Percentiles rank a stretch among this genome's conserved stretches.
phyloP scores from a whole-genome alignment of 2,329 filamentous ascomycete species.

The Fusarium coicis region DNA sequence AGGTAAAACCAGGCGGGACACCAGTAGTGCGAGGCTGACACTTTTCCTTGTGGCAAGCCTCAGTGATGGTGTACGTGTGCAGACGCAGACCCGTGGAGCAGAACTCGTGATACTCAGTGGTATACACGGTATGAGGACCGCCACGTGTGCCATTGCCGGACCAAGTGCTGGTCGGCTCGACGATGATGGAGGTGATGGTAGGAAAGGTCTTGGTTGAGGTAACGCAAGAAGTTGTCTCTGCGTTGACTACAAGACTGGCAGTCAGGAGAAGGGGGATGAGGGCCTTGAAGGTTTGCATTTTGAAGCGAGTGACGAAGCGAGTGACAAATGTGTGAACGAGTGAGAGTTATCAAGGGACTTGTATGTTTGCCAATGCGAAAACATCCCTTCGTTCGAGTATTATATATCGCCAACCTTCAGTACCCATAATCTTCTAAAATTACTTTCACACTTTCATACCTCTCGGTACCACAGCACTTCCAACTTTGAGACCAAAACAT shows the following conservation, averaged over 20 bases:
- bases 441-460: not conserved
- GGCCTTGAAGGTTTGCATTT: not conserved
- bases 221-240: not conserved
- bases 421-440: rapidly evolving
- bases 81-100: not conserved
- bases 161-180: not conserved
- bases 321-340: not conserved
- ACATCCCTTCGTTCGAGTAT: not conserved
- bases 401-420: not conserved
- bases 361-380: rapidly evolving
- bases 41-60: not conserved
- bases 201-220: not conserved
- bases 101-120: not conserved
- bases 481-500: not conserved
- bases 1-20: not conserved
- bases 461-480: rapidly evolving
- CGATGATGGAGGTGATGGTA: not conserved
- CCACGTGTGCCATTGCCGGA: not conserved
- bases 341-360: not conserved
- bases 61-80: not conserved
- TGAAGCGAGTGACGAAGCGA: not conserved
- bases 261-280: not conserved
- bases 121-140: not conserved
- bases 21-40: not conserved
- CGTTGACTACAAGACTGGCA: not conserved